These are phyloP conservation scores for Cercospora janseana DNA, from an alignment of 2,329 filamentous ascomycete species.

Conservation along the genomic window DNA sequence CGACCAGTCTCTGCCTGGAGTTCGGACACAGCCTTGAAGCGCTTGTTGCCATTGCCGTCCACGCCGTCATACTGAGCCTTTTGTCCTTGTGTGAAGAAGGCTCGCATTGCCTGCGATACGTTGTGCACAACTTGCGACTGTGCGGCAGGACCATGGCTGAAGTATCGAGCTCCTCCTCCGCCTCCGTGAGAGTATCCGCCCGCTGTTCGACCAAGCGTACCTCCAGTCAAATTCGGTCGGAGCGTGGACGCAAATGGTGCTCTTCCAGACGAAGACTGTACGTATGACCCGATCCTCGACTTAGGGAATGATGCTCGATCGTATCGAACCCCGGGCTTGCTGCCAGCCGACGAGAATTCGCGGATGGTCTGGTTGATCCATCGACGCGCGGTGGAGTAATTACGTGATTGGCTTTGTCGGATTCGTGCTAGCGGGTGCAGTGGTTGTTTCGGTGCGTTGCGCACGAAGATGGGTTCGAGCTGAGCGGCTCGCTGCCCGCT, in stretches of 20 bases:
- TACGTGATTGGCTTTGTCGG: conserved; percentile 62
- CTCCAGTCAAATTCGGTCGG: conserved; percentile 87
- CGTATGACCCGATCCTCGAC: conserved; percentile 55
- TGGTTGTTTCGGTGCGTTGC: conserved; percentile 57
- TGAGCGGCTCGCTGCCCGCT: conserved; percentile 40
- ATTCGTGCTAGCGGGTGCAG: conserved; percentile 62
- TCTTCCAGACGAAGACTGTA: conserved; percentile 66
- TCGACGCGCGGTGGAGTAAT: conserved; percentile 58
- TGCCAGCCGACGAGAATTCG: conserved; percentile 49
- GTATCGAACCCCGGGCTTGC: conserved; percentile 43
- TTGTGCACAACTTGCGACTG: conserved; percentile 91
- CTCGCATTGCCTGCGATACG: conserved; percentile 88
- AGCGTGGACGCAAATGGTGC: conserved; percentile 86
- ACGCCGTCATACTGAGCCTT: conserved; percentile 83
- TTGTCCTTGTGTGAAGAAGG: conserved; percentile 87
- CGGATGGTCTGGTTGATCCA: conserved; percentile 46
- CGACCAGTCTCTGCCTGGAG: conserved; percentile 70
- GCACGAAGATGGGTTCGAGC: conserved; percentile 60
- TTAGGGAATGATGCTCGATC: conserved; percentile 55
- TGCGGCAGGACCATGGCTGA: conserved; percentile 80
- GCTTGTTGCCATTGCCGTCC: conserved; percentile 68
- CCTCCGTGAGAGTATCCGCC: conserved; percentile 80
- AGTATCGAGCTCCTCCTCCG: conserved; percentile 73
- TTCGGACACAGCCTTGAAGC: conserved; percentile 72
- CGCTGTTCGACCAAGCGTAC: conserved; percentile 76